Conservation (phyloP, 805 yeast species). For the Ogataea zsoltii region DNA sequence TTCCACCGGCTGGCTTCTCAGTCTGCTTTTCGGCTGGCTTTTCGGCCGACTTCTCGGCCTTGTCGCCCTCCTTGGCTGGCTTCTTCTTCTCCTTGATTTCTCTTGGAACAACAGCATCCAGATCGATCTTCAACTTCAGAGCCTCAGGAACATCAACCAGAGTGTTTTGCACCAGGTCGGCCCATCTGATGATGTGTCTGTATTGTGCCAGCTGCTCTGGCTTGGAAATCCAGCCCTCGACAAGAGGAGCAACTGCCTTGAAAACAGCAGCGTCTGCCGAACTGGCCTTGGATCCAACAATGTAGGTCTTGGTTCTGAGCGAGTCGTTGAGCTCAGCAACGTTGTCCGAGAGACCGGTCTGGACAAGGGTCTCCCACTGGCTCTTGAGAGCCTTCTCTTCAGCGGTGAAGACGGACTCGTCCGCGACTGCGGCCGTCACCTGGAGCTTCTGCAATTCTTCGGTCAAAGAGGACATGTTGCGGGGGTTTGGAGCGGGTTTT, state of each 20-base stretch:
- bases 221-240: constrained; percentile 51
- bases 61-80: constrained; percentile 23
- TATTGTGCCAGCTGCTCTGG: constrained; percentile 55
- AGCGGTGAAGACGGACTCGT: constrained; percentile 29
- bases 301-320: constrained; percentile 68
- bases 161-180: constrained; percentile 78
- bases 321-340: constrained; percentile 64
- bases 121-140: constrained; percentile 57
- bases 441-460: constrained; percentile 33
- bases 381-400: constrained; percentile 61
- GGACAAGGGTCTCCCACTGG: constrained; percentile 78
- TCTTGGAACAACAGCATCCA: constrained; percentile 66
- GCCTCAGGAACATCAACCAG: constrained; percentile 47
- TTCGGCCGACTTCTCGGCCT: constrained; percentile 16
- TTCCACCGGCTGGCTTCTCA: constrained; percentile 16
- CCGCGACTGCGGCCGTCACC: constrained; percentile 5
- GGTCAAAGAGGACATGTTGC: constrained; percentile 31
- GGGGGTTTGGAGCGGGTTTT: no score
- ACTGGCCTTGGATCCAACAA: constrained; percentile 67
- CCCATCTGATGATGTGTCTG: constrained; percentile 94
- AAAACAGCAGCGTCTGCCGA: constrained; percentile 73
- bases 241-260: constrained; percentile 61
- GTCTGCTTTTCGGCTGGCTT: constrained; percentile 8
- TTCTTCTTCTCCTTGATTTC: constrained; percentile 40
- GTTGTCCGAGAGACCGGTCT: constrained; percentile 57